Percentiles rank a stretch among this genome's conserved stretches.
Evolutionary conservation across 129 eudicot species (phyloP).

Genomic region (Artemisia tridentata): DNA sequence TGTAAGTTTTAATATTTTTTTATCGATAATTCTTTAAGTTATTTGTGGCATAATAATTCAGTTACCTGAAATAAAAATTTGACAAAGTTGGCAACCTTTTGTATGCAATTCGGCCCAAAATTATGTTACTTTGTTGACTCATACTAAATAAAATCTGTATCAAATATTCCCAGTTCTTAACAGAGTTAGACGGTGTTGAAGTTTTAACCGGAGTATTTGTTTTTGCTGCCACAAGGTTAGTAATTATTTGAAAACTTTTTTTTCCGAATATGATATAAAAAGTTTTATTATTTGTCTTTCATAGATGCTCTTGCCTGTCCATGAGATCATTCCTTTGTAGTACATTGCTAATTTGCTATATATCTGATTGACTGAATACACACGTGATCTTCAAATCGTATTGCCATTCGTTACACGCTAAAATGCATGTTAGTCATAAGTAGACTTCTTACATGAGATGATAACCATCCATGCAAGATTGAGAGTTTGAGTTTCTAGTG

Average conservation of each 20-base stretch:
- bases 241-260: slow-evolving; percentile 16
- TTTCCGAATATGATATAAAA: neutral
- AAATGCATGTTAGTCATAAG: neutral
- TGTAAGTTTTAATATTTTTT: too few relatives aligned
- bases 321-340: neutral
- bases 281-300: neutral
- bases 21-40: too few relatives aligned
- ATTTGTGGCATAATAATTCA: too few relatives aligned
- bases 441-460: neutral
- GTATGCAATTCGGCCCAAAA: neutral
- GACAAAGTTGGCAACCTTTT: too few relatives aligned
- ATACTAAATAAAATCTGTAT: slow-evolving; percentile 19
- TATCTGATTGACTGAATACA: neutral
- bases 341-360: too few relatives aligned
- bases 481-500: neutral
- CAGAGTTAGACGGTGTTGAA: slow-evolving; percentile 98
- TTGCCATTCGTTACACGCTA: neutral
- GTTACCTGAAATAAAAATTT: too few relatives aligned
- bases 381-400: neutral
- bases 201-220: slow-evolving; percentile 94
- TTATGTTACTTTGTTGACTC: slow-evolving; percentile 9
- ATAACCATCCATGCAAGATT: neutral
- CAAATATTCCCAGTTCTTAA: slow-evolving; percentile 60
- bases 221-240: slow-evolving; percentile 94
- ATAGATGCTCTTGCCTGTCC: neutral